Conservation (phyloP, 176 grass and related monocot genomes). For the Carex littledalei region DNA sequence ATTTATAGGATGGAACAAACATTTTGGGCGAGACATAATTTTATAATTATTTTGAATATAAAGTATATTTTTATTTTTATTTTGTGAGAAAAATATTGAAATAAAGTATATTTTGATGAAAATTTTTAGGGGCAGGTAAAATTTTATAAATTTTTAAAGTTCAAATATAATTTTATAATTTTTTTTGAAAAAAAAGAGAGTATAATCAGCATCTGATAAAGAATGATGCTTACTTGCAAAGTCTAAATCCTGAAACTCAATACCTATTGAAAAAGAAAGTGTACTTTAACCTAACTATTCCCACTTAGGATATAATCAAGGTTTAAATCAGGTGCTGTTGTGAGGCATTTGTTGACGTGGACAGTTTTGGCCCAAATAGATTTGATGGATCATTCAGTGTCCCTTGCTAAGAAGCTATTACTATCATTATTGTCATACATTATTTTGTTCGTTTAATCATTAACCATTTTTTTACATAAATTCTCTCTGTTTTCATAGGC, state of each 20-base stretch:
- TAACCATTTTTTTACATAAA: too few species aligned
- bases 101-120: too few species aligned
- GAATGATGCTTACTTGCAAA: not conserved
- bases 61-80: too few species aligned
- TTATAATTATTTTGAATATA: too few species aligned
- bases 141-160: too few species aligned
- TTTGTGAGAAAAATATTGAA: too few species aligned
- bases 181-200: too few species aligned
- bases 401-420: not conserved
- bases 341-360: constrained; percentile 4
- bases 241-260: not conserved
- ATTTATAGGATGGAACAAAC: too few species aligned
- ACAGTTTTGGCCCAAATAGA: constrained; percentile 11
- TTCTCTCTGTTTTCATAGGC: too few species aligned
- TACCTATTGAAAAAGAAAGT: not conserved
- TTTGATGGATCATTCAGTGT: constrained; percentile 8
- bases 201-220: not conserved
- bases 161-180: too few species aligned
- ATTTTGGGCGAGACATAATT: too few species aligned
- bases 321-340: constrained; percentile 13
- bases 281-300: constrained; percentile 1
- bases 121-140: too few species aligned
- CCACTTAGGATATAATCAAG: not conserved
- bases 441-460: not conserved
- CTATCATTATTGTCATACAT: constrained; percentile 7